Percentiles rank a stretch among this genome's conserved stretches.
Conservation (phyloP, 2,329 filamentous ascomycete species). For the Byssochlamys sp. region DNA sequence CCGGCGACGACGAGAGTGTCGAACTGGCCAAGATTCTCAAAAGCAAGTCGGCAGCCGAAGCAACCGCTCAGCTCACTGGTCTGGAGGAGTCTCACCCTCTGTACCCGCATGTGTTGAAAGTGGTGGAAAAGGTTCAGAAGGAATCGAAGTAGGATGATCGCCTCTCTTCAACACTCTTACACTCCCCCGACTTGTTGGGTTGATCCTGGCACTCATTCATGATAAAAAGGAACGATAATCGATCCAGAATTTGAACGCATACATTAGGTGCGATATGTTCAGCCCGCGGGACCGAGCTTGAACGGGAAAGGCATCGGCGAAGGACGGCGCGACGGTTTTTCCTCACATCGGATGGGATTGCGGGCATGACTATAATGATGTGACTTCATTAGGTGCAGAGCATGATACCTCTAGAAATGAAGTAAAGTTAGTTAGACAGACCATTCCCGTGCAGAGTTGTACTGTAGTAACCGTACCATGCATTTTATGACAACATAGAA, state of each 20-base stretch:
- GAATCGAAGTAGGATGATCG: slow-evolving; percentile 27
- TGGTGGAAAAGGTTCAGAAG: slow-evolving; percentile 73
- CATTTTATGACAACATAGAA: not conserved
- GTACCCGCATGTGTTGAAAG: slow-evolving; percentile 61
- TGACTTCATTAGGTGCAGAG: slow-evolving; percentile 12
- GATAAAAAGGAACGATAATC: not conserved
- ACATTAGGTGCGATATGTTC: not conserved
- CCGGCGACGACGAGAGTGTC: slow-evolving; percentile 78
- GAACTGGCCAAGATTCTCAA: slow-evolving; percentile 81
- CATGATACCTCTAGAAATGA: not conserved
- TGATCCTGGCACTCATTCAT: not conserved
- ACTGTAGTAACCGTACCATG: not conserved
- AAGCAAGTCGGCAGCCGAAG: slow-evolving; percentile 59
- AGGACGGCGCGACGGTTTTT: slow-evolving; percentile 18
- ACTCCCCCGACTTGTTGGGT: not conserved
- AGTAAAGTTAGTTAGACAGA: not conserved
- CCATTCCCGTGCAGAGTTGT: not conserved
- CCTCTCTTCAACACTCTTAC: not conserved
- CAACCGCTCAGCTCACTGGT: slow-evolving; percentile 72
- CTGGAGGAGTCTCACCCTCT: slow-evolving; percentile 68
- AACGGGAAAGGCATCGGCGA: slow-evolving; percentile 23
- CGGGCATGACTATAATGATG: slow-evolving; percentile 4
- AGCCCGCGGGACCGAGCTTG: not conserved
- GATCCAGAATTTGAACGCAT: not conserved
- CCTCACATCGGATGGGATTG: slow-evolving; percentile 11